phyloP scores from a whole-genome alignment of 2,329 filamentous ascomycete species.

The Akanthomyces muscarius region DNA sequence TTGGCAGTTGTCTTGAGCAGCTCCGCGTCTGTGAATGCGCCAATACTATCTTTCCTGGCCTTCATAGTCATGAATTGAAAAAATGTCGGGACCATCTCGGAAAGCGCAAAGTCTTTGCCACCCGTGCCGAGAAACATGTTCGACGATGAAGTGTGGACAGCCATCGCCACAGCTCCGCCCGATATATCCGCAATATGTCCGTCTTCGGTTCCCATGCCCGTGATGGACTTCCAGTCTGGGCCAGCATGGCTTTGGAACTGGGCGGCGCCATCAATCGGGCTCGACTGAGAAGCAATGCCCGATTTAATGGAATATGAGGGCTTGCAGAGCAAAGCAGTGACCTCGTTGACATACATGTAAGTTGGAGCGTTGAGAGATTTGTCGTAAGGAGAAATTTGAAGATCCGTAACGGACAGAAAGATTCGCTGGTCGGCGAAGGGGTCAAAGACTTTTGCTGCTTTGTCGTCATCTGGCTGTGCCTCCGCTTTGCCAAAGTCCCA shows the following conservation, averaged over 20 bases:
- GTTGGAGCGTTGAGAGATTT: slow-evolving; percentile 11
- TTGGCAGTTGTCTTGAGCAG: slow-evolving; percentile 17
- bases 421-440: slow-evolving; percentile 24
- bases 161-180: slow-evolving; percentile 19
- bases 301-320: slow-evolving; percentile 21
- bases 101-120: slow-evolving; percentile 22
- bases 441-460: slow-evolving; percentile 20
- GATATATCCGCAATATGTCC: slow-evolving; percentile 18
- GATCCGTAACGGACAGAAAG: slow-evolving; percentile 22
- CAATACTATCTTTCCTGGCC: slow-evolving; percentile 13
- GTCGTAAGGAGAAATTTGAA: slow-evolving; percentile 21
- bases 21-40: slow-evolving; percentile 20
- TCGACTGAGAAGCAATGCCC: slow-evolving; percentile 18
- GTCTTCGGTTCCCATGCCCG: background rate
- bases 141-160: slow-evolving; percentile 17
- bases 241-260: slow-evolving; percentile 12
- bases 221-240: background rate
- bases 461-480: slow-evolving; percentile 13
- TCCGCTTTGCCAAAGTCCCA: slow-evolving; percentile 23
- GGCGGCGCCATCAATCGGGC: slow-evolving; percentile 17
- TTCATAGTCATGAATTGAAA: slow-evolving; percentile 27
- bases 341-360: slow-evolving; percentile 21
- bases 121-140: slow-evolving; percentile 21
- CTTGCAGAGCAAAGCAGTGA: slow-evolving; percentile 23
- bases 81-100: slow-evolving; percentile 23